Base-by-base conservation (phyloP, 78 protist species). In the Dictyostelium brefeldianum region DNA sequence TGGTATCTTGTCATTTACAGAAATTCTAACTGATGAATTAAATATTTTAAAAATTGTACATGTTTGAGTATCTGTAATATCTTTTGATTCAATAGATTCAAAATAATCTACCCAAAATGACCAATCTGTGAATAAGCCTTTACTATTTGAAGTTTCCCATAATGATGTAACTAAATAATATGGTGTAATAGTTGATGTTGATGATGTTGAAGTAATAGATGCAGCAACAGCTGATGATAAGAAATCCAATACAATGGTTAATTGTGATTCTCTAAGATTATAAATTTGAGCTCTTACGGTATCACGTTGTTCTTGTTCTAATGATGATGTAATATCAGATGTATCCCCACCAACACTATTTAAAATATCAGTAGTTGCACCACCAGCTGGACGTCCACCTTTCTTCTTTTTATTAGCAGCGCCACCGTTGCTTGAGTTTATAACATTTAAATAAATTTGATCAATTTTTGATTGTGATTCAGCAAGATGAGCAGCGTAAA, bases 61-160 rank as follows among this genome's bases (percentile, higher is more conserved):
- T 25, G 78, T 27, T 43, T 87, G 74, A 10, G 27, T 59, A 41
- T 87, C 93, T 5, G 54, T 12, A 1, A 78, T 46, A 10, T 74
- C 17, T 25, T 87, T 74, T 11, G 36, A 43, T 15, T 87, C 93
- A 11, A 87, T 22, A 0, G 70, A 74, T 11, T 43, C 43, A 11
- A 87, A 46, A 12, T 57, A 77, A 11, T 77, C 71, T 0, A 64
- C 75, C 79, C 47, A 87, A 57, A 87, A 87, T 22, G 64, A 11
- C 84, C 84, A 87, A 51, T 87, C 93, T 25, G 56, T 46, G 20
- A 74, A 74, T 20, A 87, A 36, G 5, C 20, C 56, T 25, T 74
- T 47, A 54, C 51, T 18, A 15, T 51, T 43, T 36, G 43, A 36
- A 46, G 79, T 41, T 10, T 15, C 50, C 93, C 93, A 87, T 0